Percentiles rank a stretch among this genome's conserved stretches.
Evolutionary conservation across 73 alveolate genomes (phyloP).

Genomic region (Stentor coeruleus): DNA sequence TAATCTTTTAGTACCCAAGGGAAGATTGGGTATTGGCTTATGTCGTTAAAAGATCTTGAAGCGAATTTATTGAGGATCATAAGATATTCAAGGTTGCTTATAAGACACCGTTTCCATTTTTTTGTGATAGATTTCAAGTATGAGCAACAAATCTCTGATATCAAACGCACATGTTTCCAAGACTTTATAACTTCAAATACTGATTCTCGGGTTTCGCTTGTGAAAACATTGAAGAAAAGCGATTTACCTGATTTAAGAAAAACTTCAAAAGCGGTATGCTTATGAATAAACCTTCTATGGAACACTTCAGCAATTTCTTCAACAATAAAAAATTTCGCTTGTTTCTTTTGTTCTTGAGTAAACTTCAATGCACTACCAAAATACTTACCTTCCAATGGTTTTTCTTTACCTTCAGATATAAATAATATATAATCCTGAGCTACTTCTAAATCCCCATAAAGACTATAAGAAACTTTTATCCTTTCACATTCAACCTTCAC

Average conservation of each 20-base stretch:
- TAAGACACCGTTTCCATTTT: constrained; percentile 43
- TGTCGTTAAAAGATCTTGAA: constrained; percentile 80
- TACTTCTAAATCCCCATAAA: constrained; percentile 12
- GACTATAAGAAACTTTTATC: neutral
- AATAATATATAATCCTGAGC: neutral
- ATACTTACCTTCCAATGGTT: neutral
- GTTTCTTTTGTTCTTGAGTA: neutral
- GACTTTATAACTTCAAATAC: constrained; percentile 27
- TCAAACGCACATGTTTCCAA: neutral
- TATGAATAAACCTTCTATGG: constrained; percentile 40
- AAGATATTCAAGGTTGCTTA: constrained; percentile 76
- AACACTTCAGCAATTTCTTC: constrained; percentile 31
- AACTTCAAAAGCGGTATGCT: constrained; percentile 50
- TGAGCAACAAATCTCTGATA: neutral
- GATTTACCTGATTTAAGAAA: constrained; percentile 39
- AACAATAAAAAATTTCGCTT: constrained; percentile 7
- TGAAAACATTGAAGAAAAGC: constrained; percentile 37
- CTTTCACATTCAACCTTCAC: constrained; percentile 15
- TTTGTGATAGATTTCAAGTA: neutral
- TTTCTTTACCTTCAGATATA: constrained; percentile 6
- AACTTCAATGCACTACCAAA: constrained; percentile 11
- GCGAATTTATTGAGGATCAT: constrained; percentile 83
- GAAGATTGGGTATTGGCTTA: constrained; percentile 96
- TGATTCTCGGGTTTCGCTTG: constrained; percentile 15
- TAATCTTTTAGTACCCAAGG: constrained; percentile 94